A percentile compares a stretch with the other conserved stretches of the same genome.
phyloP scores from a whole-genome alignment of 2,329 filamentous ascomycete species.

The Exophiala aquamarina region DNA sequence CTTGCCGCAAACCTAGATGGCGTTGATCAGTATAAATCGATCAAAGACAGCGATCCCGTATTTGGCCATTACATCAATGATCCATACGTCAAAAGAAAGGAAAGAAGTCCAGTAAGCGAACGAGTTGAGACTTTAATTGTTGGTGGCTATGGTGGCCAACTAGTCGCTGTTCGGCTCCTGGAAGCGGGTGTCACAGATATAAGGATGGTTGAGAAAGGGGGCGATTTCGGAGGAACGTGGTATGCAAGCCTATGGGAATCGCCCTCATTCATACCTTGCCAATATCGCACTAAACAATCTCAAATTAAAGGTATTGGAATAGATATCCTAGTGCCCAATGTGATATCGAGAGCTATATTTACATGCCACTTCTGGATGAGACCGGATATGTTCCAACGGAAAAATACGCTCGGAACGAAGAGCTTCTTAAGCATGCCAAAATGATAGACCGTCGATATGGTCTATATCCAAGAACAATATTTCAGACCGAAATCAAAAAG shows the following conservation, averaged over 20 bases:
- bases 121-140: slow-evolving; percentile 21
- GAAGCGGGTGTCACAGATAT: slow-evolving; percentile 16
- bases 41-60: slow-evolving; percentile 6
- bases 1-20: slow-evolving; percentile 10
- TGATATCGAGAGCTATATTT: slow-evolving; percentile 21
- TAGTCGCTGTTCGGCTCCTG: slow-evolving; percentile 16
- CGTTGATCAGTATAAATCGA: slow-evolving; percentile 17
- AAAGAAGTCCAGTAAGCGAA: slow-evolving; percentile 10
- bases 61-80: slow-evolving; percentile 17
- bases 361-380: slow-evolving; percentile 24
- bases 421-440: slow-evolving; percentile 19
- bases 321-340: slow-evolving; percentile 26
- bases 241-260: slow-evolving; percentile 8
- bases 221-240: slow-evolving; percentile 29
- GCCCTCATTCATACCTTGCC: background rate
- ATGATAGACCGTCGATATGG: slow-evolving; percentile 15
- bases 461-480: slow-evolving; percentile 16
- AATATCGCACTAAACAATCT: no score
- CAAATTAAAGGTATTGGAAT: slow-evolving; percentile 29
- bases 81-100: slow-evolving; percentile 10
- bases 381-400: slow-evolving; percentile 21
- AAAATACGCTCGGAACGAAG: slow-evolving; percentile 21
- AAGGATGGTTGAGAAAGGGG: slow-evolving; percentile 33
- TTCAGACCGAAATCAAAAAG: slow-evolving; percentile 21
- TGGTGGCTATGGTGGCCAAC: slow-evolving; percentile 23